These are phyloP conservation scores for Capsicum baccatum DNA, from an alignment of 257 asterid genomes.

Conservation along the genomic window DNA sequence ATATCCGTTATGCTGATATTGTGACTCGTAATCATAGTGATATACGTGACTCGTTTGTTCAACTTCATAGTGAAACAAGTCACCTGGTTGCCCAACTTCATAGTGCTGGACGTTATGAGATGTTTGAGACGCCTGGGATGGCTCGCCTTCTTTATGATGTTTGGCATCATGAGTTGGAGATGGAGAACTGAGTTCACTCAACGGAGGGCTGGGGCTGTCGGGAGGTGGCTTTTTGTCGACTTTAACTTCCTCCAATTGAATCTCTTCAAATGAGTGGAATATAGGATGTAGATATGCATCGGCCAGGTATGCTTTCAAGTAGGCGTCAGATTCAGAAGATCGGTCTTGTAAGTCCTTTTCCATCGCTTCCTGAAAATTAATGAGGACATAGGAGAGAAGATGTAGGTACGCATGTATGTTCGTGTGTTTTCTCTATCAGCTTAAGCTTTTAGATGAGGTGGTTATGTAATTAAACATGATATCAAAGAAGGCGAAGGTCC, in stretches of 20 bases:
- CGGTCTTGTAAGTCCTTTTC: conserved; percentile 71
- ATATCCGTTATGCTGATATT: conserved; percentile 49
- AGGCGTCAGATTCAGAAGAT: conserved; percentile 55
- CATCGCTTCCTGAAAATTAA: conserved; percentile 78
- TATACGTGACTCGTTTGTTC: conserved; percentile 38
- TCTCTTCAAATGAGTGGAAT: conserved; percentile 84
- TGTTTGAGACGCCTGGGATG: conserved; percentile 34
- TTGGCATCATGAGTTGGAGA: conserved; percentile 48
- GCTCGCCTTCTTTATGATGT: conserved; percentile 45
- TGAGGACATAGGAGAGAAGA: not conserved
- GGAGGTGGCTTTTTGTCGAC: conserved; percentile 46
- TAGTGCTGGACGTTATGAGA: conserved; percentile 48
- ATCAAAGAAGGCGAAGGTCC: not conserved
- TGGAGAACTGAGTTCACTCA: conserved; percentile 59
- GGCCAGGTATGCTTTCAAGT: conserved; percentile 67
- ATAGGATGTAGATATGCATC: conserved; percentile 97
- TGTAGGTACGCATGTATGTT: not conserved
- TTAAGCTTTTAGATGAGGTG: not conserved
- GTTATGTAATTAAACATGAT: not conserved
- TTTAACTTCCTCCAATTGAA: conserved; percentile 64
- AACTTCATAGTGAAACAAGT: conserved; percentile 40
- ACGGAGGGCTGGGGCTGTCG: conserved; percentile 43
- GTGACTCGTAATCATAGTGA: conserved; percentile 44
- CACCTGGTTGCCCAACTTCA: conserved; percentile 51
- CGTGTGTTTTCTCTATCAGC: not conserved